These are phyloP conservation scores for Sisymbrium altissimum DNA, from an alignment of 345 rosid species.

Conservation along the genomic window DNA sequence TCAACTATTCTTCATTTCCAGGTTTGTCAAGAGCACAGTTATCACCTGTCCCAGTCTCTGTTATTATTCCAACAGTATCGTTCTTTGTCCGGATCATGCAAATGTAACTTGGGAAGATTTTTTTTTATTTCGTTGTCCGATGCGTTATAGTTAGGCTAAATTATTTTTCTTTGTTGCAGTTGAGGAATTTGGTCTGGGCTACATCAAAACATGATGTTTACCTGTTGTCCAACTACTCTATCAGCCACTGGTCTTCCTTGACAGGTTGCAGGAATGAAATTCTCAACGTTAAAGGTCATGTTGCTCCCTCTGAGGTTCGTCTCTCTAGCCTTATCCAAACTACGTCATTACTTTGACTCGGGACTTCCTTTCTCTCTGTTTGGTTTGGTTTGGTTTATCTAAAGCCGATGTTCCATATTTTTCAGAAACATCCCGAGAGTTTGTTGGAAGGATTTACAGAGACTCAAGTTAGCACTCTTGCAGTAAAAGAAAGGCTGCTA, in stretches of 20 bases:
- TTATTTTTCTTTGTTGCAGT: constrained; percentile 39
- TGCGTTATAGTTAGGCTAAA: background rate
- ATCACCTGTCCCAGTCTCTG: background rate
- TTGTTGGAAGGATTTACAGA: constrained; percentile 71
- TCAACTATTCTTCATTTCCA: constrained; percentile 80
- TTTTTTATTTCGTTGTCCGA: background rate
- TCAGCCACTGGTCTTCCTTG: constrained; percentile 71
- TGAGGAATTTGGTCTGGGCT: constrained; percentile 82
- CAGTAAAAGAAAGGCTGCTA: constrained; percentile 64
- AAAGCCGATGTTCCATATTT: background rate
- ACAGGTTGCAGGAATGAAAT: constrained; percentile 47
- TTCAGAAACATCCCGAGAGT: constrained; percentile 71
- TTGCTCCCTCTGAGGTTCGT: constrained; percentile 67
- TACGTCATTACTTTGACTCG: background rate
- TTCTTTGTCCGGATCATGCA: background rate
- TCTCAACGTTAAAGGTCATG: constrained; percentile 67
- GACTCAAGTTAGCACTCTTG: constrained; percentile 80
- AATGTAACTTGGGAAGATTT: background rate
- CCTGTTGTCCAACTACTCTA: constrained; percentile 60
- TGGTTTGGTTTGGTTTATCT: constrained; percentile 6
- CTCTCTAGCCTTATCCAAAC: background rate
- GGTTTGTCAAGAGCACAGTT: constrained; percentile 34
- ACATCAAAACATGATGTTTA: constrained; percentile 77
- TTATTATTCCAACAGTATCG: background rate
- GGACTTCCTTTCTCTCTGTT: background rate